Base-by-base conservation (phyloP, 352 stramenopile genomes). In the Phytophthora vignae region DNA sequence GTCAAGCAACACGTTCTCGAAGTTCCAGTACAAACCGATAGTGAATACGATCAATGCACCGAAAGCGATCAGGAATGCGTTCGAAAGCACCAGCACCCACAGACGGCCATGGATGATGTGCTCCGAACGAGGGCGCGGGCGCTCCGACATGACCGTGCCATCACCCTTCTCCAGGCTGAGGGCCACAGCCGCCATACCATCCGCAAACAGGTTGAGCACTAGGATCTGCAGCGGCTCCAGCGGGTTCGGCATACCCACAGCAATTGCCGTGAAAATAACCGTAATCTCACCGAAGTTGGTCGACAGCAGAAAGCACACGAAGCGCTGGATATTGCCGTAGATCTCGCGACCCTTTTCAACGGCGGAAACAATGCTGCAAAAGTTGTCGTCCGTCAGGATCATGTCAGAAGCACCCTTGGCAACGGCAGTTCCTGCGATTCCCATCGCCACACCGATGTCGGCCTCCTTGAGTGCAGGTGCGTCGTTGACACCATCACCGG, bases 161-260 rank as follows among this genome's bases (percentile, higher is more conserved):
- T 93, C 86, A 2, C 86, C 86, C 65, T 93, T 92, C 54, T 93
- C 86, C 5, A 93, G 67, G 57, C 86, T 93, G 29, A 92, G 71
- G 10, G 85, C 85, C 11, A 92, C 84, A 1, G 86, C 86, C 17
- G 86, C 81, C 82, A 91, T 91, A 49, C 86, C 86, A 40, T 99
- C 97, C 76, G 98, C 98, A 76, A 99, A 99, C n/a, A 99, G 78
- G 77, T 99, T 99, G 12, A 99, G 85, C 88, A 98, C 98, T 36
- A 99, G 70, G 84, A 99, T 98, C 83, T 99, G 97, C 6, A 99
- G 82, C 19, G 97, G 94, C 67, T 98, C 98, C 27, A 99, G 66
- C 17, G 96, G 96, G 49, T 88, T 90, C 0, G 84, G 83, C 82
- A 94, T 90, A n/a, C 83, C 86, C 4, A 83, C 71, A 1, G 83